phyloP scores from a whole-genome alignment of 805 yeast species.

The Scheffersomyces spartinae region DNA sequence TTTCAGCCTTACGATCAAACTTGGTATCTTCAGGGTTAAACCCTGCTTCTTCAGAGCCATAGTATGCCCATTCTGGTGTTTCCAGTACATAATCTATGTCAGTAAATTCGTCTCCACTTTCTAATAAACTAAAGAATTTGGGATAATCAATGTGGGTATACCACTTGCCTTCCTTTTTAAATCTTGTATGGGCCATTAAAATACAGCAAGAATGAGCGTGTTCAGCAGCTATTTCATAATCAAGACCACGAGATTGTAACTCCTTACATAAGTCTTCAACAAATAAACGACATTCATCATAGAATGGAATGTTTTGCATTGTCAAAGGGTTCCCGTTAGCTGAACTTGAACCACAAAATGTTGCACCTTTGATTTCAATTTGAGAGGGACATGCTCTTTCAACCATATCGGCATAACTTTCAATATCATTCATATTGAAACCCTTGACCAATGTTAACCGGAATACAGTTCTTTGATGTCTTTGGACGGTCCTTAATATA shows the following conservation, averaged over 20 bases:
- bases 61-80: conserved; percentile 87
- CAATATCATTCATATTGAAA: conserved; percentile 72
- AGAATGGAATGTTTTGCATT: conserved; percentile 92
- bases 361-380: conserved; percentile 89
- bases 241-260: conserved; percentile 52
- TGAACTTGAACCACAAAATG: conserved; percentile 82
- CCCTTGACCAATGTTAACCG: conserved; percentile 87
- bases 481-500: conserved; percentile 58
- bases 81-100: conserved; percentile 72
- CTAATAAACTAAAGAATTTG: conserved; percentile 59
- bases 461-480: conserved; percentile 83
- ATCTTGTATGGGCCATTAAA: conserved; percentile 64
- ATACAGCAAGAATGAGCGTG: conserved; percentile 95
- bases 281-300: conserved; percentile 76
- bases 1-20: conserved; percentile 52
- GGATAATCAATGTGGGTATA: conserved; percentile 81
- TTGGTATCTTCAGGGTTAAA: conserved; percentile 79
- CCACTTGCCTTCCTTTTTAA: conserved; percentile 66
- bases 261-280: conserved; percentile 54
- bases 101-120: conserved; percentile 52
- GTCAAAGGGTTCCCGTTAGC: conserved; percentile 83
- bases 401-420: conserved; percentile 80
- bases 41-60: conserved; percentile 79
- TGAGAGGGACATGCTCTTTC: conserved; percentile 74
- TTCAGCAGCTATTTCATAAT: conserved; percentile 83